phyloP scores from a whole-genome alignment of 2,329 filamentous ascomycete species.

The Dactylellina cionopaga region DNA sequence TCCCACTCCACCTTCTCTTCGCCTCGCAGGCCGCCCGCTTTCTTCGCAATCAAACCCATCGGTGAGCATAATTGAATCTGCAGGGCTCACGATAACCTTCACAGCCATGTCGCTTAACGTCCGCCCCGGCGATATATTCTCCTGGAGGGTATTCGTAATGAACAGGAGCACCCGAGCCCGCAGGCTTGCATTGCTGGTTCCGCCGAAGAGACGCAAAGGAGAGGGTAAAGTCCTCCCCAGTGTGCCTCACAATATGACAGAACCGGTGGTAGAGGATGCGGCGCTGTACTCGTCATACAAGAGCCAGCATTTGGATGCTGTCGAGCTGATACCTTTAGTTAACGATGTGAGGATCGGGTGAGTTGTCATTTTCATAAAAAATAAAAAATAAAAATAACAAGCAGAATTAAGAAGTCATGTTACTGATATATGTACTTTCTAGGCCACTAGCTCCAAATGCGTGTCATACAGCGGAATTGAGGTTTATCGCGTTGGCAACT shows the following conservation, averaged over 20 bases:
- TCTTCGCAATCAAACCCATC: constrained; percentile 66
- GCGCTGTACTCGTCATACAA: constrained; percentile 77
- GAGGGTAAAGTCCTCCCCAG: constrained; percentile 58
- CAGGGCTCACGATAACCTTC: constrained; percentile 77
- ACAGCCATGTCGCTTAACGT: constrained; percentile 70
- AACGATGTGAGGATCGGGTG: constrained; percentile 77
- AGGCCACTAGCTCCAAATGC: constrained; percentile 74
- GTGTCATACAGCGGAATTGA: constrained; percentile 77
- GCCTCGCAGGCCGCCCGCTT: constrained; percentile 63
- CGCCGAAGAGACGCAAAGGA: constrained; percentile 72
- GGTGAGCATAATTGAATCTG: constrained; percentile 15
- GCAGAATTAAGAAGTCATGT: constrained; percentile 20
- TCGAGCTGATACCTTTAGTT: constrained; percentile 78
- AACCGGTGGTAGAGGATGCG: constrained; percentile 77
- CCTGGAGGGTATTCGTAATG: constrained; percentile 78
- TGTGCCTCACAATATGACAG: constrained; percentile 64
- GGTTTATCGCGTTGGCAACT: constrained; percentile 73
- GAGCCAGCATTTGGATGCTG: constrained; percentile 70
- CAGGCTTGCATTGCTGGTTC: constrained; percentile 75
- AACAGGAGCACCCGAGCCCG: constrained; percentile 73
- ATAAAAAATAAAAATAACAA: too few species aligned
- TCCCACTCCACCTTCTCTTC: constrained; percentile 70
- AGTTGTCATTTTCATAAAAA: constrained; percentile 52
- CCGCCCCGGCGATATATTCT: constrained; percentile 73
- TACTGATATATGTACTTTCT: constrained; percentile 2